phyloP scores from a whole-genome alignment of 2,329 filamentous ascomycete species.

The Macroventuria anomochaeta region DNA sequence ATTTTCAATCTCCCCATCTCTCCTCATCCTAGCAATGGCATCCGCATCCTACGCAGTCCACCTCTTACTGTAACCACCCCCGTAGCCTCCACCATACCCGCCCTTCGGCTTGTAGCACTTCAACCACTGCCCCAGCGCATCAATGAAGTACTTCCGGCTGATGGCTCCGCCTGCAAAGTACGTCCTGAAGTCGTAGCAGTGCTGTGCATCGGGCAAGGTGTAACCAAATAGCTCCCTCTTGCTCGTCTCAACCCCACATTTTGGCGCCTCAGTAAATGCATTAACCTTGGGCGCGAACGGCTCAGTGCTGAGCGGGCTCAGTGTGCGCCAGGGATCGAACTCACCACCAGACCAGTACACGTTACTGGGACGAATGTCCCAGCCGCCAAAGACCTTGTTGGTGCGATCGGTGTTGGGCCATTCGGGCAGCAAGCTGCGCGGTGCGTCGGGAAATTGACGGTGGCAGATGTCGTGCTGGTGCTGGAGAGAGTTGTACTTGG shows the following conservation, averaged over 20 bases:
- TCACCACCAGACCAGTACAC: conserved; percentile 59
- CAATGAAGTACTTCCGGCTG: conserved; percentile 48
- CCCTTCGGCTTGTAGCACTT: conserved; percentile 46
- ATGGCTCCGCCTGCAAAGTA: conserved; percentile 41
- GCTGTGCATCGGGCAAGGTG: conserved; percentile 54
- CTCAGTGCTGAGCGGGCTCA: conserved; percentile 54
- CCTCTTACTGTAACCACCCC: neutral
- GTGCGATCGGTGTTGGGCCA: conserved; percentile 49
- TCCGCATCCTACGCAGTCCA: conserved; percentile 6
- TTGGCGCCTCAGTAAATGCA: conserved; percentile 51
- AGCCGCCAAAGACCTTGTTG: conserved; percentile 58
- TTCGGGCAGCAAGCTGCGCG: conserved; percentile 50
- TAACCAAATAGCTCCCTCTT: conserved; percentile 57
- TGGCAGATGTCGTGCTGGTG: conserved; percentile 57
- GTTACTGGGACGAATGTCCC: conserved; percentile 60
- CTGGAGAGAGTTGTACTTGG: conserved; percentile 54
- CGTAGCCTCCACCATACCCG: conserved; percentile 1
- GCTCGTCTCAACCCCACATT: conserved; percentile 50
- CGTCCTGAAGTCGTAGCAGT: conserved; percentile 57
- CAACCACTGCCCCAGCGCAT: conserved; percentile 56
- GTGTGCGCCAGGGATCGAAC: conserved; percentile 60
- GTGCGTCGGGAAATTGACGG: conserved; percentile 55
- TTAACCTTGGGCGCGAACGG: conserved; percentile 50
- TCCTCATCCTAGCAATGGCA: neutral
- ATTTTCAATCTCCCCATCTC: neutral